These are phyloP conservation scores for Colletotrichum endophyticum DNA, from an alignment of 2,329 filamentous ascomycete genomes.

Conservation along the genomic window DNA sequence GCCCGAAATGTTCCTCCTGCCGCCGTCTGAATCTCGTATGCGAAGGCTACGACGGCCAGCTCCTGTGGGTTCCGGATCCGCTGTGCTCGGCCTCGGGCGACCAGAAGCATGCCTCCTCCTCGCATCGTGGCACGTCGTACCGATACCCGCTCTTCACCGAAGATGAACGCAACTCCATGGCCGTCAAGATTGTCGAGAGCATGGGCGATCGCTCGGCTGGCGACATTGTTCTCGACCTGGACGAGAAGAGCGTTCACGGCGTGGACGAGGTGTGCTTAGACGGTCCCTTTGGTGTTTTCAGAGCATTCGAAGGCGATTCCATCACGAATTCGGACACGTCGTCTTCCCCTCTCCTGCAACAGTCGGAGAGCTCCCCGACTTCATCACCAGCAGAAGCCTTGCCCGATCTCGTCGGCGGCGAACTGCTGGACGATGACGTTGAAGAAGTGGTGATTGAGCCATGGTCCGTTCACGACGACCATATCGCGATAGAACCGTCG, in stretches of 20 bases:
- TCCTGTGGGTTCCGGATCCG: slow-evolving; percentile 34
- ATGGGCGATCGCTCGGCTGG: slow-evolving; percentile 28
- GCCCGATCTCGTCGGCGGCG: background rate
- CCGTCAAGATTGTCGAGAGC: slow-evolving; percentile 34
- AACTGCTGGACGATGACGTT: background rate
- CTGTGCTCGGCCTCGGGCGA: slow-evolving; percentile 13
- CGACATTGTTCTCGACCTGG: slow-evolving; percentile 28
- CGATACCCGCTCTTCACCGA: slow-evolving; percentile 49
- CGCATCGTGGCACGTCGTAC: slow-evolving; percentile 30
- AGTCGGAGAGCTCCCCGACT: background rate
- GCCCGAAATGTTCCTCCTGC: slow-evolving; percentile 43
- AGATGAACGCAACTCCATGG: slow-evolving; percentile 35
- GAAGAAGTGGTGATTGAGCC: background rate
- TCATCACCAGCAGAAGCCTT: background rate
- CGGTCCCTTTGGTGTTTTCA: slow-evolving; percentile 22
- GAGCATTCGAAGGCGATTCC: background rate
- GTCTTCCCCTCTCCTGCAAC: background rate
- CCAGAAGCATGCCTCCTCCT: background rate
- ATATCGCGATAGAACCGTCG: background rate
- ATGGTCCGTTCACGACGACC: background rate
- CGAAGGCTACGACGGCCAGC: slow-evolving; percentile 41
- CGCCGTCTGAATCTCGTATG: slow-evolving; percentile 36
- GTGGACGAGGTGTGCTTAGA: background rate
- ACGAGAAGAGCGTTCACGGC: slow-evolving; percentile 7
- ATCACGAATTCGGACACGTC: background rate